phyloP scores from a whole-genome alignment of 177 flowering plant species.

The Vitis hybrid region DNA sequence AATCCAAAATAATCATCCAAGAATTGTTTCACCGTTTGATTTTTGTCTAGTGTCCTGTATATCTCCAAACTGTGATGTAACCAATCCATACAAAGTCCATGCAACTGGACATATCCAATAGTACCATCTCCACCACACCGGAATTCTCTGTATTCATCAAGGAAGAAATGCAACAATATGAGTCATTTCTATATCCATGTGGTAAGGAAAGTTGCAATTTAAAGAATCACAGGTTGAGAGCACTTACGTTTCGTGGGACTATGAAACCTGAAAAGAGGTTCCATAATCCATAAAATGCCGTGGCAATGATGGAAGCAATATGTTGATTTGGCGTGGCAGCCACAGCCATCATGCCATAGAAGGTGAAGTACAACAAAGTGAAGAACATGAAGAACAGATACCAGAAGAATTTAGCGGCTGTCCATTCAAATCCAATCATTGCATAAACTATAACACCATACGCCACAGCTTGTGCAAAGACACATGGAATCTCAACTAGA shows the following conservation, averaged over 20 bases:
- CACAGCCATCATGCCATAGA: constrained; percentile 33
- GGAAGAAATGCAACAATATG: background rate
- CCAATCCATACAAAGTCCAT: constrained; percentile 47
- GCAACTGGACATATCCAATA: constrained; percentile 40
- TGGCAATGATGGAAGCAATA: constrained; percentile 21
- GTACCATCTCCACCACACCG: constrained; percentile 54
- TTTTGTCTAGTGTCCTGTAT: constrained; percentile 16
- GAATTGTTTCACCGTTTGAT: constrained; percentile 17
- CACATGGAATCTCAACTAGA: constrained; percentile 29
- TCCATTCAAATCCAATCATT: constrained; percentile 34
- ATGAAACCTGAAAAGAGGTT: constrained; percentile 32
- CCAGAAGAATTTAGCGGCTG: constrained; percentile 24
- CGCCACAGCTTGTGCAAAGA: constrained; percentile 12
- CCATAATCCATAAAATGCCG: constrained; percentile 22
- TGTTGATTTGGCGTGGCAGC: constrained; percentile 24
- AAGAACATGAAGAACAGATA: constrained; percentile 26
- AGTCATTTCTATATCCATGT: background rate
- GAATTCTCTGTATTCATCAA: constrained; percentile 34
- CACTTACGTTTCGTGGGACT: constrained; percentile 23
- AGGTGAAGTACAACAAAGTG: constrained; percentile 32
- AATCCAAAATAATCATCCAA: constrained; percentile 19
- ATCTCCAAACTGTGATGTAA: constrained; percentile 42
- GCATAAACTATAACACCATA: constrained; percentile 26
- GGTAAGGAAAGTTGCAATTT: background rate
- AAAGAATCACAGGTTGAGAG: background rate